Base-by-base conservation (phyloP, 2,329 filamentous ascomycete genomes). In the Aspergillus fructus region DNA sequence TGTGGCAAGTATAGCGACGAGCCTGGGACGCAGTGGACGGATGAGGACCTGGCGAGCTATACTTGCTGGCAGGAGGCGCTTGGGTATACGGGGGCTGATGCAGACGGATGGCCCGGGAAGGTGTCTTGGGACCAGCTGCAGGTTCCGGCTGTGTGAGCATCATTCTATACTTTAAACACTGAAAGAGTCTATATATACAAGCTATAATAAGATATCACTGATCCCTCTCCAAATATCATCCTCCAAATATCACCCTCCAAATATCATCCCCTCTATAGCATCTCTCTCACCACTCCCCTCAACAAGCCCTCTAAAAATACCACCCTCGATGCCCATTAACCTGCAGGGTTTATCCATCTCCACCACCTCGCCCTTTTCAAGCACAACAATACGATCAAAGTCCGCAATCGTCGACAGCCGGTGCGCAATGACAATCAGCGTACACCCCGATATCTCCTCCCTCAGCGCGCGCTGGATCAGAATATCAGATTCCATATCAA, bases 391-490 rank as follows among this genome's bases (percentile, higher is more conserved):
- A 2, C 46, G n/a, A 12, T 60, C 58, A 17, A 49, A 57, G 12
- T 58, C 51, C 12, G 49, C 55, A 42, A 60, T 58, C 8, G 58
- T 60, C 5, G 34, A 47, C 42, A 60, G 11, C 13, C 58, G 55
- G 49, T 60, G 58, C 24, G 58, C 58, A 42, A 60, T 57, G 4
- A 57, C 55, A 0, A 60, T n/a, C 13, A 60, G 19, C 1, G 58
- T 60, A 17, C 51, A 52, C 7, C n/a, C 58, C 12, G 8, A 19
- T 7, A 58, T 30, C 23, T 53, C 48, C 48, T 48, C 33, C 3
- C 51, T 17, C n/a, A 60, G 30, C 27, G 34, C 49, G 19, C 39
- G n/a, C 33, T 60, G 58, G 11, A 60, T 57, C n/a, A 45, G 34
- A 4, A 30, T 21, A 27, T 60, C 58, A 2, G 55, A 48, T 43